phyloP scores from a whole-genome alignment of 495 filamentous ascomycete genomes.

The Darksidea phi region DNA sequence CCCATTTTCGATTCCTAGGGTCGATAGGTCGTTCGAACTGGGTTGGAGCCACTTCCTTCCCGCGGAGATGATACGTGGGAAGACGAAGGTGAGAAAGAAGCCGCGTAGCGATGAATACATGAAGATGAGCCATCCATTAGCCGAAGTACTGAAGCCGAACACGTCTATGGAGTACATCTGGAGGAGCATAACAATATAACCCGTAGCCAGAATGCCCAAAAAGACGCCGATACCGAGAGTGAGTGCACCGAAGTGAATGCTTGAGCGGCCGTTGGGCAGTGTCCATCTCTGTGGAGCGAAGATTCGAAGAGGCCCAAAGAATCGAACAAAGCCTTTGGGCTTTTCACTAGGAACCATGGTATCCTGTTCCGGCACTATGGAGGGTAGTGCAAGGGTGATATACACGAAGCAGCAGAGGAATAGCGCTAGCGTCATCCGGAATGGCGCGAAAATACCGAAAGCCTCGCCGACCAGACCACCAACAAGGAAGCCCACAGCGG shows the following conservation, averaged over 20 bases:
- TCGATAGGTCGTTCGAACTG: not conserved
- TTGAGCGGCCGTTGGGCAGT: constrained; percentile 44
- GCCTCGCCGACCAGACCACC: constrained; percentile 55
- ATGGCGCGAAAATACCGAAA: constrained; percentile 50
- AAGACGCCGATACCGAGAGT: constrained; percentile 56
- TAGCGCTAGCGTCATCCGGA: constrained; percentile 52
- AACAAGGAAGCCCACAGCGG: constrained; percentile 52
- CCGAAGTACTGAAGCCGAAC: constrained; percentile 53
- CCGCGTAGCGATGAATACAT: constrained; percentile 53
- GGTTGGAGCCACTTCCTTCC: constrained; percentile 50
- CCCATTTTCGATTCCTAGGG: not conserved
- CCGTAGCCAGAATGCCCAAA: constrained; percentile 56
- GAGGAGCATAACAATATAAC: constrained; percentile 48
- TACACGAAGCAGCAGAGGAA: constrained; percentile 48
- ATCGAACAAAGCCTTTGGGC: constrained; percentile 41
- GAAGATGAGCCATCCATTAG: constrained; percentile 48
- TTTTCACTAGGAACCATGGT: not conserved
- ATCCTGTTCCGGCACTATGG: constrained; percentile 43
- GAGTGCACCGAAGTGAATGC: constrained; percentile 52
- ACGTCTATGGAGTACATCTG: constrained; percentile 50
- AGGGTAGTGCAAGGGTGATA: constrained; percentile 43
- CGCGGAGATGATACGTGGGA: constrained; percentile 51
- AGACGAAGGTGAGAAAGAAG: constrained; percentile 54
- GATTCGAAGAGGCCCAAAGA: constrained; percentile 56
- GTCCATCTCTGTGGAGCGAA: constrained; percentile 51